Evolutionary conservation across 1,284 basidiomycete genomes (phyloP), one percentile per base, ranked within the genome.

Genomic region (Rhodofomes roseus): DNA sequence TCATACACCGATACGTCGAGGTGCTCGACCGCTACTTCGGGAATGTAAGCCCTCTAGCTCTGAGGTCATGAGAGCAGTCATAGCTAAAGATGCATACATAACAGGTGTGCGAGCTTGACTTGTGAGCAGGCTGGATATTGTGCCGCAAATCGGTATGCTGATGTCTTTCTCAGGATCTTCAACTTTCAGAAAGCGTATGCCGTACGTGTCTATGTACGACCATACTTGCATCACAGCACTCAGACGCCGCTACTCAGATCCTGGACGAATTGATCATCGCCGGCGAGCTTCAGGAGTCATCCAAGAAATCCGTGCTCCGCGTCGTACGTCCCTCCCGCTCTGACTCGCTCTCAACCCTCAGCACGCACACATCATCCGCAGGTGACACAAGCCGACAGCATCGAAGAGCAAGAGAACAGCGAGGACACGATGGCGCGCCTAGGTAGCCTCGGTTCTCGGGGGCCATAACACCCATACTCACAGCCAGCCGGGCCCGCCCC

Each of bases 11-110:
- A 71, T 99, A 97, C 70, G 97, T 99, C 62, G 97, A 99, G 73
- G 93, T 99, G n/a, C 77, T 99, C 59, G 97, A 99, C 75, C 84
- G 96, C 54, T 99, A 99, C 77, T 99, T 99, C 80, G 97, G 97
- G 58, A 99, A 99, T 72, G 95, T 96, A 71, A 66, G 88, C 78
- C 11, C 48, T 50, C 60, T 55, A 18, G 54, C 31, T 55, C 9
- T 16, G 25, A n/a, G 39, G 53, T 55, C 12, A 18, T 9, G 7
- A 27, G 61, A 56, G 65, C 53, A n/a, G 22, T 31, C 11, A 18
- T 64, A 40, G 66, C 52, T 34, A 25, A 50, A 18, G 58, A n/a
- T 31, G 44, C 14, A 4, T 9, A 5, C 20, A 34, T 72, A n/a
- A n/a, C n/a, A 96, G 94, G 94, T 97, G 20, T 98, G 95, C 79